Conservation (phyloP, 176 grass and related monocot genomes). For the Aegilops bicornis region DNA sequence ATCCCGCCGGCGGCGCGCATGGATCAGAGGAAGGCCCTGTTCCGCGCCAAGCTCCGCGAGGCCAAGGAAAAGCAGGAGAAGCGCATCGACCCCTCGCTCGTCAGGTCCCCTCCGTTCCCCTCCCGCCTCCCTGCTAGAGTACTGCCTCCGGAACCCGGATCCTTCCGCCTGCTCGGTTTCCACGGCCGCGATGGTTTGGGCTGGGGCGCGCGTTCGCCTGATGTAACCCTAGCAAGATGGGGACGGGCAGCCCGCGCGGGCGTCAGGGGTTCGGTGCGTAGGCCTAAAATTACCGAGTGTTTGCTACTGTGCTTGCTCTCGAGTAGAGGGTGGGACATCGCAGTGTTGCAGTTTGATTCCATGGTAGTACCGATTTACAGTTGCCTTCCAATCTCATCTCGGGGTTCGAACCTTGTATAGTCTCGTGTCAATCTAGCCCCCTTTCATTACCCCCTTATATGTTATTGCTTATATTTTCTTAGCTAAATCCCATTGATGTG, state of each 20-base stretch:
- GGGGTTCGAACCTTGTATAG: background rate
- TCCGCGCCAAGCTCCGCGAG: constrained; percentile 88
- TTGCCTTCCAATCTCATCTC: background rate
- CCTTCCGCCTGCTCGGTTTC: background rate
- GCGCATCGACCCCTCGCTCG: constrained; percentile 91
- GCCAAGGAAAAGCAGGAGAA: constrained; percentile 76
- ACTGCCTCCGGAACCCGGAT: background rate
- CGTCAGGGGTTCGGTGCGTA: background rate
- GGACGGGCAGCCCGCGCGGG: background rate
- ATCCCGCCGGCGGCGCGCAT: background rate
- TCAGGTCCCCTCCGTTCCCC: constrained; percentile 46
- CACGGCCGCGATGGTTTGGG: background rate
- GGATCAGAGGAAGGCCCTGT: constrained; percentile 88
- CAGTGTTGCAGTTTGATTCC: background rate
- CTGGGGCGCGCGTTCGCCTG: background rate
- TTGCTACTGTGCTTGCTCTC: background rate
- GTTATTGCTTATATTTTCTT: background rate
- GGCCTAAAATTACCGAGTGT: background rate
- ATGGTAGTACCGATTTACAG: background rate
- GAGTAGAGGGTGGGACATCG: background rate
- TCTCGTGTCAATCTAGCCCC: no score
- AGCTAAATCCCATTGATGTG: background rate
- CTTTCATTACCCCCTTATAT: background rate
- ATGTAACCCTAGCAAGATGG: constrained; percentile 18
- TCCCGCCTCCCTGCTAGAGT: background rate